These are phyloP conservation scores for Phytophthora boehmeriae DNA, from an alignment of 352 stramenopile genomes.

Conservation along the genomic window DNA sequence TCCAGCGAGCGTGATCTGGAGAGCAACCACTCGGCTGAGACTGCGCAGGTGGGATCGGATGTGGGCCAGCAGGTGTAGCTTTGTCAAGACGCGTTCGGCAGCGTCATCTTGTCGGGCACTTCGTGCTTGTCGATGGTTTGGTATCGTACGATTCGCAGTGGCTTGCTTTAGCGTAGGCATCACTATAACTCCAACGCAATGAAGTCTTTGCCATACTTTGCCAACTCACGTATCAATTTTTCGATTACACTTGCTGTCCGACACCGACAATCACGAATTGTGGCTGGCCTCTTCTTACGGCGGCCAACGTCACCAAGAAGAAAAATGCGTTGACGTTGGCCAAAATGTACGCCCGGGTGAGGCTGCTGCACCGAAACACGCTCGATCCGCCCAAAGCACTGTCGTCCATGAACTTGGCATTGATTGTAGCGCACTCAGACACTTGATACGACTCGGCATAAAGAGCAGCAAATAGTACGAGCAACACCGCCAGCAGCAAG, in stretches of 20 bases:
- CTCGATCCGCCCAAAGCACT: constrained; percentile 3
- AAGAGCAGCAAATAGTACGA: constrained; percentile 40
- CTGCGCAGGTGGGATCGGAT: constrained; percentile 17
- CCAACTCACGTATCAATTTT: too few species aligned
- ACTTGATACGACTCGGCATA: constrained; percentile 40
- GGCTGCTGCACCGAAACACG: constrained; percentile 49
- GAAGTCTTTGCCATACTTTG: not conserved
- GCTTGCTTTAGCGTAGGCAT: not conserved
- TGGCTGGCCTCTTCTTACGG: too few species aligned
- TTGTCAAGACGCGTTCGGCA: constrained; percentile 11
- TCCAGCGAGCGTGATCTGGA: constrained; percentile 11
- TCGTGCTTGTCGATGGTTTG: constrained; percentile 2
- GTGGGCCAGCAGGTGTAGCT: constrained; percentile 29
- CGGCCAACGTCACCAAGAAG: constrained; percentile 39
- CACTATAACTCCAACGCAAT: constrained; percentile 2
- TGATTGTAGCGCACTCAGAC: constrained; percentile 37
- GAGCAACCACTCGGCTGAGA: constrained; percentile 23
- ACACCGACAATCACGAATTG: too few species aligned
- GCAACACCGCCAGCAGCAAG: constrained; percentile 29
- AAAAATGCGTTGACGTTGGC: constrained; percentile 37
- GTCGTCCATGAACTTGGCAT: constrained; percentile 31
- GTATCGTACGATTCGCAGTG: constrained; percentile 9
- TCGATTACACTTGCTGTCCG: too few species aligned
- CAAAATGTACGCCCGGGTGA: constrained; percentile 44
- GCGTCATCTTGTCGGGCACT: not conserved